Evolutionary conservation across 2,329 filamentous ascomycete species (phyloP).

Genomic region (Stachybotrys elegans): DNA sequence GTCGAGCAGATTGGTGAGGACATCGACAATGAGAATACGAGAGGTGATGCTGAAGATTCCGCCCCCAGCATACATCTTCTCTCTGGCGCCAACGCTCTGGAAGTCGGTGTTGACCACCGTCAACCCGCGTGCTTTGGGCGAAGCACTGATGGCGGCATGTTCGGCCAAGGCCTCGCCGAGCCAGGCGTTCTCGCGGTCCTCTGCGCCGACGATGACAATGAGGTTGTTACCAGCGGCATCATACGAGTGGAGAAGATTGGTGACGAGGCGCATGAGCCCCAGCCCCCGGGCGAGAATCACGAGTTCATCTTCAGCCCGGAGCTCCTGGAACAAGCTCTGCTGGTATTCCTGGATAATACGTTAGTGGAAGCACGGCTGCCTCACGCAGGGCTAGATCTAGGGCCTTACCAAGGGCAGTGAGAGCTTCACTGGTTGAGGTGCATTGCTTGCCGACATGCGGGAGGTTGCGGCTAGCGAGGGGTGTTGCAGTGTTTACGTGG

Average conservation of each 20-base stretch:
- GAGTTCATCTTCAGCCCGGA: constrained; percentile 87
- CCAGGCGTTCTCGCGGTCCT: constrained; percentile 93
- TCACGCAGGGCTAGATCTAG: background rate
- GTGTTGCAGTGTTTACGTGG: constrained; percentile 6
- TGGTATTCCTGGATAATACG: constrained; percentile 67
- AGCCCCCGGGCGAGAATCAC: constrained; percentile 88
- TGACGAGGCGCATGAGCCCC: constrained; percentile 84
- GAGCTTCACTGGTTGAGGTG: constrained; percentile 69
- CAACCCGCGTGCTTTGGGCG: constrained; percentile 76
- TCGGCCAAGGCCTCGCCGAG: constrained; percentile 94
- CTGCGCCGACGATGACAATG: constrained; percentile 81
- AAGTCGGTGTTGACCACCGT: constrained; percentile 92
- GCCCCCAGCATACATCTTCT: constrained; percentile 86
- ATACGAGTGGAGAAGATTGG: constrained; percentile 95
- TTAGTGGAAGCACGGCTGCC: constrained; percentile 9
- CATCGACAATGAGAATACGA: constrained; percentile 88
- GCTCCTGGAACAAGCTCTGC: constrained; percentile 88
- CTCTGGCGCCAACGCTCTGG: constrained; percentile 78
- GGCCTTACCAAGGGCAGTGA: constrained; percentile 56
- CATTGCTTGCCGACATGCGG: constrained; percentile 49
- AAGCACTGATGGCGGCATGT: constrained; percentile 84
- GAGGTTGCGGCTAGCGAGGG: constrained; percentile 14
- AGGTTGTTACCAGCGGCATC: constrained; percentile 94
- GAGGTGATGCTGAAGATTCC: constrained; percentile 96
- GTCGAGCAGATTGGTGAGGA: constrained; percentile 77